Evolutionary conservation across 2,329 filamentous ascomycete genomes (phyloP).

Genomic region (Blumeria graminis): DNA sequence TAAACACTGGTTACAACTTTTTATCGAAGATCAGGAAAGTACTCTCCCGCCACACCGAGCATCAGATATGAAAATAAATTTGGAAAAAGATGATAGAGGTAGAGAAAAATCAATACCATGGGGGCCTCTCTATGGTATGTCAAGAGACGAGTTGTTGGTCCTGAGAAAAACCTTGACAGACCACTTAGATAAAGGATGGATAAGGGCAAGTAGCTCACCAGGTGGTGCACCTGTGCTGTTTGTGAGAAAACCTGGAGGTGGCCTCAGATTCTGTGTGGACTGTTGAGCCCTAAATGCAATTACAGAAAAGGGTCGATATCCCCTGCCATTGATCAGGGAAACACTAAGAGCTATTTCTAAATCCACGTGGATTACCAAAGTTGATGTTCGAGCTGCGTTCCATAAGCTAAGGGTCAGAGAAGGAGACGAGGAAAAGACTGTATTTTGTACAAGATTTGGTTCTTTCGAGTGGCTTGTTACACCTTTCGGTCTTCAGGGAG

Average conservation of each 20-base stretch:
- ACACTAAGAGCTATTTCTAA: too few species aligned
- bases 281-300: not conserved
- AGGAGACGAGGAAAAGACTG: not conserved
- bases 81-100: too few species aligned
- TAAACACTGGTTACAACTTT: constrained; percentile 1
- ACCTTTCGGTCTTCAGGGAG: not conserved
- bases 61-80: not conserved
- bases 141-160: too few species aligned
- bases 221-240: not conserved
- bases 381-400: not conserved
- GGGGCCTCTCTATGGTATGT: too few species aligned
- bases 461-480: not conserved
- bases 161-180: not conserved
- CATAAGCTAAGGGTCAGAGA: not conserved
- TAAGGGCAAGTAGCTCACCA: not conserved
- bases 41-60: not conserved
- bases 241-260: not conserved
- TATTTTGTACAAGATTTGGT: not conserved
- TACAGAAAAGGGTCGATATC: not conserved
- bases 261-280: too few species aligned
- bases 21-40: not conserved
- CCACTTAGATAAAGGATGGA: not conserved
- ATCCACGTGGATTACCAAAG: not conserved
- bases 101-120: too few species aligned
- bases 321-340: not conserved